A percentile compares a stretch with the other conserved stretches of the same genome.
phyloP scores from a whole-genome alignment of 352 stramenopile species.

The Globisporangium cederbergense region DNA sequence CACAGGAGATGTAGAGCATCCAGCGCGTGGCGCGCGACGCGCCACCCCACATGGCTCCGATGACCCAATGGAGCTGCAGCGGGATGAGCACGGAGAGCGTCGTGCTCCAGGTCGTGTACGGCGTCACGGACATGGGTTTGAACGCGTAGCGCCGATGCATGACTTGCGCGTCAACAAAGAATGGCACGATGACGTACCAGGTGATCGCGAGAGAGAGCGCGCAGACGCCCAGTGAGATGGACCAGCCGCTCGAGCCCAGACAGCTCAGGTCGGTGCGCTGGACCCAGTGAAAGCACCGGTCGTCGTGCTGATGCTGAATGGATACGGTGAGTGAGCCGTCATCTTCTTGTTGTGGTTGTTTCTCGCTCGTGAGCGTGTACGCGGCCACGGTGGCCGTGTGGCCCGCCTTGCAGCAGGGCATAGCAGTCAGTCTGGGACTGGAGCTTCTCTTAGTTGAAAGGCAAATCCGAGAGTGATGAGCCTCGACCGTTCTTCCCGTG shows the following conservation, averaged over 20 bases:
- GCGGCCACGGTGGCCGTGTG: neutral
- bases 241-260: neutral
- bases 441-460: neutral
- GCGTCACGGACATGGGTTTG: neutral
- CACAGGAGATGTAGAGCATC: neutral
- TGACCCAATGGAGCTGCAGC: neutral
- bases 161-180: neutral
- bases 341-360: neutral
- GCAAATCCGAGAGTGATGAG: neutral
- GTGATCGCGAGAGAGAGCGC: neutral
- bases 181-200: constrained; percentile 3
- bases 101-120: neutral
- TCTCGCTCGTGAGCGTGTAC: neutral
- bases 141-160: constrained; percentile 3
- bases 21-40: neutral
- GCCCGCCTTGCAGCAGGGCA: neutral
- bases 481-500: too few species aligned
- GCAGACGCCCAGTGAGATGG: neutral
- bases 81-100: neutral
- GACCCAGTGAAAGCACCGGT: neutral
- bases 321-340: too few species aligned
- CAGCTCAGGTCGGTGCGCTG: neutral
- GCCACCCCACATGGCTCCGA: neutral
- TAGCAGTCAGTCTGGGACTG: neutral
- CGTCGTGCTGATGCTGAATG: neutral